phyloP scores from a whole-genome alignment of 2,329 filamentous ascomycete genomes.

The Fusarium lyarnte region DNA sequence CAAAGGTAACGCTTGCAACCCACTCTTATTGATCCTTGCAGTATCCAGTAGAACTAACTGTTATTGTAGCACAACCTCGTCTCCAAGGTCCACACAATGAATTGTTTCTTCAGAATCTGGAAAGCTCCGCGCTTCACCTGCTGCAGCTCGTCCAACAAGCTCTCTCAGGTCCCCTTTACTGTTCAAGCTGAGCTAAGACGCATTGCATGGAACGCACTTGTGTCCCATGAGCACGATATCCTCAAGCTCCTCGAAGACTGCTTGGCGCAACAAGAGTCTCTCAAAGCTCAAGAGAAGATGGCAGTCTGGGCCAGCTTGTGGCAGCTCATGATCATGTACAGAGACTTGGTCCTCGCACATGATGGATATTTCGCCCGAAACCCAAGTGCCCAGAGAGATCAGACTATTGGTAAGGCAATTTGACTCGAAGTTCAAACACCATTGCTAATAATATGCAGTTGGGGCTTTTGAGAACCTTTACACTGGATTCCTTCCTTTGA shows the following conservation, averaged over 20 bases:
- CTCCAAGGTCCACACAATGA: constrained; percentile 56
- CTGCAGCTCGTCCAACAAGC: constrained; percentile 50
- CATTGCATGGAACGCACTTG: constrained; percentile 51
- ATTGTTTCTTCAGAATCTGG: constrained; percentile 62
- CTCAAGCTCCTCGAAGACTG: constrained; percentile 53
- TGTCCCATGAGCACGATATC: constrained; percentile 52
- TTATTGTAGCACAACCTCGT: constrained; percentile 53
- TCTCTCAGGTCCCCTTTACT: constrained; percentile 50
- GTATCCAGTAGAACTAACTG: constrained; percentile 27
- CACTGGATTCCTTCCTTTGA: constrained; percentile 50
- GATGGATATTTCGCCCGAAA: constrained; percentile 43
- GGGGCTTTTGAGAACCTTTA: constrained; percentile 43
- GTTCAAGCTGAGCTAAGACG: constrained; percentile 53
- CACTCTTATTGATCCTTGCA: background rate
- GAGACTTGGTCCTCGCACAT: constrained; percentile 51
- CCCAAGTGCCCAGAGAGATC: constrained; percentile 34
- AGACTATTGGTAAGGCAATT: constrained; percentile 36
- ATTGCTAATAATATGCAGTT: constrained; percentile 24
- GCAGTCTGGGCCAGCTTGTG: constrained; percentile 61
- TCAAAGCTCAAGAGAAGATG: constrained; percentile 52
- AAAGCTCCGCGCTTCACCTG: constrained; percentile 55
- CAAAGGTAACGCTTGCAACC: constrained; percentile 49
- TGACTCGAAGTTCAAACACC: background rate
- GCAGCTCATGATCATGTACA: constrained; percentile 61
- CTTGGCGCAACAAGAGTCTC: constrained; percentile 51